Percentiles rank a stretch among this genome's conserved stretches.
Evolutionary conservation across 331 rosid species (phyloP).

Genomic region (Quercus tomentella): DNA sequence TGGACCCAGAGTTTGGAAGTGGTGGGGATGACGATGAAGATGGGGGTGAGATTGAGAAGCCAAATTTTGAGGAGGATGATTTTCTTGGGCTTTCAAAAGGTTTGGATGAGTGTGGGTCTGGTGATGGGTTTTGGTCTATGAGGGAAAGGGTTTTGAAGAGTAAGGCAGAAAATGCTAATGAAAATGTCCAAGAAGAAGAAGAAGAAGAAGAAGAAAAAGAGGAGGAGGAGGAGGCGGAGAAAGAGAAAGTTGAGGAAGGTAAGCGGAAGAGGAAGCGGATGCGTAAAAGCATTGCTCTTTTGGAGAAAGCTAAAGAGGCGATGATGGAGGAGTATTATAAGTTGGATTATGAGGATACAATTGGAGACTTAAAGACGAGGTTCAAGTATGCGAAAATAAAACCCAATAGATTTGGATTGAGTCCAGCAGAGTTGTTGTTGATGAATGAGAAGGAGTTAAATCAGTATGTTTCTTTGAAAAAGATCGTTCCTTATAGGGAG

Average conservation of each 20-base stretch:
- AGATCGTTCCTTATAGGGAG: constrained; percentile 77
- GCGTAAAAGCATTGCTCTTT: constrained; percentile 48
- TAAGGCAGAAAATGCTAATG: constrained; percentile 39
- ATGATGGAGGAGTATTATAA: constrained; percentile 93
- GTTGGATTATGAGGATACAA: constrained; percentile 81
- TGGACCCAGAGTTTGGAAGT: constrained; percentile 47
- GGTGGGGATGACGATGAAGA: constrained; percentile 43
- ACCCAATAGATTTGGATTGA: constrained; percentile 66
- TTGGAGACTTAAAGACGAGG: constrained; percentile 89
- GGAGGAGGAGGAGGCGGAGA: background rate
- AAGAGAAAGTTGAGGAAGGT: constrained; percentile 37
- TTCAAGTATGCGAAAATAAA: constrained; percentile 83
- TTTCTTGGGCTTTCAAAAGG: constrained; percentile 75
- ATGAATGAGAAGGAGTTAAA: constrained; percentile 80
- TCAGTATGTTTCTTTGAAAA: constrained; percentile 75
- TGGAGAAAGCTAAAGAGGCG: constrained; percentile 76
- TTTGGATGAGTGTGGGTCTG: constrained; percentile 52
- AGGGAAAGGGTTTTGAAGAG: constrained; percentile 50
- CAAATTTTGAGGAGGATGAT: constrained; percentile 79
- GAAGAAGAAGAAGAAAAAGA: constrained; percentile 1
- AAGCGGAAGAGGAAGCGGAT: constrained; percentile 57
- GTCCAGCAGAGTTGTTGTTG: constrained; percentile 42
- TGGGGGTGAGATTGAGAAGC: constrained; percentile 58
- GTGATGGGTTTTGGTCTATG: constrained; percentile 66
- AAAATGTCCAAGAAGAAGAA: constrained; percentile 24